Evolutionary conservation across 306 rosid genomes (phyloP).

Genomic region (Oemleria cerasiformis): DNA sequence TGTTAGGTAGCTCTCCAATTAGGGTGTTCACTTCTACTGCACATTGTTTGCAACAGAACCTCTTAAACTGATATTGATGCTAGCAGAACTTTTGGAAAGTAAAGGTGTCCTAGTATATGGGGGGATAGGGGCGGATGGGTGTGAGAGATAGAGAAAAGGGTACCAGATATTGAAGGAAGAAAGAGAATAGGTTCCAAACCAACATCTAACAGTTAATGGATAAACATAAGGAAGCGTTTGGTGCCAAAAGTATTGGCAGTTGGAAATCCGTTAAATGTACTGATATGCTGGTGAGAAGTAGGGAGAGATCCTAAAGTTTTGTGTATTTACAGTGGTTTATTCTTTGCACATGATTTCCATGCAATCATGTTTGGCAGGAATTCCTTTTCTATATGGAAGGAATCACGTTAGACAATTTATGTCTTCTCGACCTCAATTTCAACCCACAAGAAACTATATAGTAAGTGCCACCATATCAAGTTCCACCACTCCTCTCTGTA

Average conservation of each 20-base stretch:
- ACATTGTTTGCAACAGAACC: too few species aligned
- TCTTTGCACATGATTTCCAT: neutral
- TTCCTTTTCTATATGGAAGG: constrained; percentile 29
- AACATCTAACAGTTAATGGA: neutral
- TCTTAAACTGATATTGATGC: too few species aligned
- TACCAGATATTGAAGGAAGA: too few species aligned
- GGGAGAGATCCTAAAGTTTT: neutral
- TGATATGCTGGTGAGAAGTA: neutral
- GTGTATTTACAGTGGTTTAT: neutral
- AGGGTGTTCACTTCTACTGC: too few species aligned
- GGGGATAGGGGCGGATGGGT: too few species aligned
- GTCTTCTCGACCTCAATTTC: constrained; percentile 22
- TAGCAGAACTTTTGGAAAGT: too few species aligned
- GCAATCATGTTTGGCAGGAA: constrained; percentile 32
- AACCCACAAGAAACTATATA: constrained; percentile 31
- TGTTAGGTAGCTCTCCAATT: too few species aligned
- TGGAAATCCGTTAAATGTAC: neutral
- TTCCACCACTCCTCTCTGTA: constrained; percentile 16
- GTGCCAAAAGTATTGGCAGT: neutral
- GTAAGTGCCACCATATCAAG: constrained; percentile 12
- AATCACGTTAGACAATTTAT: constrained; percentile 13
- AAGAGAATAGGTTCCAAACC: too few species aligned
- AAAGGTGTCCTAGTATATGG: too few species aligned
- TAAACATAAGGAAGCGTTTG: neutral
- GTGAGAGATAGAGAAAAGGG: too few species aligned